Conservation (phyloP, 768 basidiomycete species). For the Phlebiopsis gigantea region DNA sequence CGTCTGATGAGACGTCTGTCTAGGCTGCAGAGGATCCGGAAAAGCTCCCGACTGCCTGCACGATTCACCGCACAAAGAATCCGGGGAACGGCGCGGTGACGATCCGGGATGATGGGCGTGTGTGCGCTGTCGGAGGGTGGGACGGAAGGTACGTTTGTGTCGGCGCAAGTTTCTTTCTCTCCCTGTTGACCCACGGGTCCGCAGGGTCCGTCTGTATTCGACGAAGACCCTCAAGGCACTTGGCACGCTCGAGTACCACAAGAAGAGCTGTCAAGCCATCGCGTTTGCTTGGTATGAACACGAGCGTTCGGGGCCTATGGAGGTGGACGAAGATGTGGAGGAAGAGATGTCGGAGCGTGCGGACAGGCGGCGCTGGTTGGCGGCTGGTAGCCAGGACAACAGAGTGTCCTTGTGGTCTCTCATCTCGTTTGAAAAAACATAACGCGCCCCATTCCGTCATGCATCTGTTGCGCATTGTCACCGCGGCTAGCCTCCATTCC, state of each 20-base stretch:
- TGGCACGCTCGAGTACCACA: conserved; percentile 82
- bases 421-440: conserved; percentile 19
- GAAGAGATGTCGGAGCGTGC: conserved; percentile 22
- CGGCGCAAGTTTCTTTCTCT: background rate
- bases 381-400: conserved; percentile 21
- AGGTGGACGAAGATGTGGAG: conserved; percentile 15
- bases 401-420: conserved; percentile 25
- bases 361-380: conserved; percentile 22
- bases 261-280: conserved; percentile 67
- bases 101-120: conserved; percentile 66
- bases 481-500: background rate
- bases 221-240: conserved; percentile 76
- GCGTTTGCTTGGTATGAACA: conserved; percentile 47
- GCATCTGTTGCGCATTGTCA: background rate
- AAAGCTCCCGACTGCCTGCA: conserved; percentile 21
- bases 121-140: conserved; percentile 92
- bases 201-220: conserved; percentile 78
- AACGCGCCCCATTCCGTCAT: background rate
- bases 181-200: background rate
- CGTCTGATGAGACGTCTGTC: background rate
- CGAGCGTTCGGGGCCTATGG: background rate
- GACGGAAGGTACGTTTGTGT: conserved; percentile 72
- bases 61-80: conserved; percentile 57
- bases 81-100: conserved; percentile 78
- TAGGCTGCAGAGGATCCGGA: conserved; percentile 16